Percentiles rank a stretch among this genome's conserved stretches.
Evolutionary conservation across 176 grass and related monocot species (phyloP).

Genomic region (Rhynchospora breviuscula): DNA sequence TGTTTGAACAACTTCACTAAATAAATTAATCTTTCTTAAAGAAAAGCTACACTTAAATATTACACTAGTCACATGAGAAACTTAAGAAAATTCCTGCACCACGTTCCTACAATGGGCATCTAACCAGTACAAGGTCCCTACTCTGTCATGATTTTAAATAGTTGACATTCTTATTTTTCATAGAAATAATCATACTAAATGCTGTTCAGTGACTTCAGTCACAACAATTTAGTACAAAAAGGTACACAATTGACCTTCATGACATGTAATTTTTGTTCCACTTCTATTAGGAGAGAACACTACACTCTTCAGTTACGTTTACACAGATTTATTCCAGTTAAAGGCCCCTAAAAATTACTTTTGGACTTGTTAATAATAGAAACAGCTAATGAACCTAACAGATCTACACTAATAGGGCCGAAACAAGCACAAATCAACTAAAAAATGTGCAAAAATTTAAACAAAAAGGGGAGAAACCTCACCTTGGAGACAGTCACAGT

Average conservation of each 20-base stretch:
- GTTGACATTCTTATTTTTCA: neutral
- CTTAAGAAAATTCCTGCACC: neutral
- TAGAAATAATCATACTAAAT: neutral
- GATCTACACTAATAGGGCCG: neutral
- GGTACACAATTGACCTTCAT: too few species aligned
- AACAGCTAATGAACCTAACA: neutral
- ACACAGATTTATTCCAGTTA: neutral
- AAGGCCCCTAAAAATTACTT: too few species aligned
- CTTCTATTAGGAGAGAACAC: too few species aligned
- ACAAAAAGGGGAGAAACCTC: neutral
- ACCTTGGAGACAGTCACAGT: constrained; percentile 65
- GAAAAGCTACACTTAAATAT: neutral
- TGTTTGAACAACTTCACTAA: neutral
- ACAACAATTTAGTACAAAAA: too few species aligned
- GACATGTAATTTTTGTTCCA: too few species aligned
- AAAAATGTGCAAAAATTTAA: neutral
- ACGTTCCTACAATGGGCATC: neutral
- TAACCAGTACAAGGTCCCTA: neutral
- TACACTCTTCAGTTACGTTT: too few species aligned
- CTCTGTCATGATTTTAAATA: neutral
- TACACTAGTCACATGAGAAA: neutral
- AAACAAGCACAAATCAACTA: neutral
- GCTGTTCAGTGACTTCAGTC: too few species aligned
- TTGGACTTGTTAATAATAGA: neutral
- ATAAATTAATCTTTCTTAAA: neutral